These are phyloP conservation scores for Rosa hybrid DNA, from an alignment of 331 rosid genomes.

Conservation along the genomic window DNA sequence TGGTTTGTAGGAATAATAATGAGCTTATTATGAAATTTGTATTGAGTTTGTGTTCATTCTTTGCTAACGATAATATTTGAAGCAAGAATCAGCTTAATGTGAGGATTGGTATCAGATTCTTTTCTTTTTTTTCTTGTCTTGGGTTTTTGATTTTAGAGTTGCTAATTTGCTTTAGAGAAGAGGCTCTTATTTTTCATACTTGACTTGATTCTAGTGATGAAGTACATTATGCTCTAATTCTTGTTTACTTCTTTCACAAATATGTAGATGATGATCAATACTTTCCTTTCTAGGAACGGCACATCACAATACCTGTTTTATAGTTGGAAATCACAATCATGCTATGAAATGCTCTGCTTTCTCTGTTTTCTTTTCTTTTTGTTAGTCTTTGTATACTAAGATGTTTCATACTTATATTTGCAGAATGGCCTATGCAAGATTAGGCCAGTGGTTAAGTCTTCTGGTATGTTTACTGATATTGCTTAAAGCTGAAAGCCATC, in stretches of 20 bases:
- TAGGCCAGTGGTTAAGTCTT: constrained; percentile 49
- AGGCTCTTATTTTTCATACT: neutral
- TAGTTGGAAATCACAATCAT: neutral
- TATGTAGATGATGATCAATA: too few species aligned
- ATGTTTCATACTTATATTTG: constrained; percentile 19
- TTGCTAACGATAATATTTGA: neutral
- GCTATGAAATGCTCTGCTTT: neutral
- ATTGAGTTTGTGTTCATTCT: neutral
- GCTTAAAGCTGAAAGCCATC: constrained; percentile 53
- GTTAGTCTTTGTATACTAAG: neutral
- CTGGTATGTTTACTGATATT: constrained; percentile 42
- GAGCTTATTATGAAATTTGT: neutral
- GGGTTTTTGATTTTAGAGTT: neutral
- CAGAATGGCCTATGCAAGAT: constrained; percentile 60
- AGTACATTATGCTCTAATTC: neutral
- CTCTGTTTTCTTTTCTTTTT: constrained; percentile 10
- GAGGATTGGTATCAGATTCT: neutral
- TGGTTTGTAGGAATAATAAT: neutral
- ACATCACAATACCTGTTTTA: neutral
- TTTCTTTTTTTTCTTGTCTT: neutral
- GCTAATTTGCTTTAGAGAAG: neutral
- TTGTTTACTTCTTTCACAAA: too few species aligned
- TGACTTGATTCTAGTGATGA: neutral
- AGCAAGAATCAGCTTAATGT: neutral
- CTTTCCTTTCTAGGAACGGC: neutral